Conservation (phyloP, 768 basidiomycete genomes). For the Lactarius akahatsu region DNA sequence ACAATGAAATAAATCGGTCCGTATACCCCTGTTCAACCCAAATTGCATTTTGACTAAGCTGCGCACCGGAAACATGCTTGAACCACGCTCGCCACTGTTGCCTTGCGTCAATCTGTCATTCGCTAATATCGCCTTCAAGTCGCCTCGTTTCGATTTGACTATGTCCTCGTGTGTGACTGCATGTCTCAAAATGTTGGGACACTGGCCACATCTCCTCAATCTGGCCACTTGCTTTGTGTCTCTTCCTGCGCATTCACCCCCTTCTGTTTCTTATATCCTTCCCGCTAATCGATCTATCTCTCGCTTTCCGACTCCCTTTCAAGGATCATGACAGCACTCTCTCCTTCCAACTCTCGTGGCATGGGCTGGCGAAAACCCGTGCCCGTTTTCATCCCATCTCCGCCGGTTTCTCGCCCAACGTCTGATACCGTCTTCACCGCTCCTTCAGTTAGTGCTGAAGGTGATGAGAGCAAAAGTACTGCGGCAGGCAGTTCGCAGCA, state of each 20-base stretch:
- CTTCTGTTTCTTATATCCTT: conserved; percentile 21
- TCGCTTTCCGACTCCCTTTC: conserved; percentile 20
- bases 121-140: conserved; percentile 6
- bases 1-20: conserved; percentile 3
- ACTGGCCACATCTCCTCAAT: conserved; percentile 21
- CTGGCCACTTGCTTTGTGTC: conserved; percentile 16
- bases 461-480: neutral
- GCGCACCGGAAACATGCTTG: conserved; percentile 21
- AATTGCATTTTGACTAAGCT: conserved; percentile 7
- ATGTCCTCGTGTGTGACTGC: conserved; percentile 23
- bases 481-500: neutral
- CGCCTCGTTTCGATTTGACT: conserved; percentile 19
- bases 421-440: conserved; percentile 22
- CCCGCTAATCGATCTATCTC: conserved; percentile 15
- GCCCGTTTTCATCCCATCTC: conserved; percentile 27
- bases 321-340: conserved; percentile 22
- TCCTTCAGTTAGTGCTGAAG: neutral
- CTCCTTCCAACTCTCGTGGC: conserved; percentile 23
- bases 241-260: conserved; percentile 11
- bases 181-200: neutral
- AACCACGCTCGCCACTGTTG: conserved; percentile 10
- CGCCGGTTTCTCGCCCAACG: conserved; percentile 24
- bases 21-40: conserved; percentile 19
- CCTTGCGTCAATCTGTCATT: conserved; percentile 3
- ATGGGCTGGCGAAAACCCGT: conserved; percentile 30